Base-by-base conservation (phyloP, 768 basidiomycete species). In the Mycena vitilis region DNA sequence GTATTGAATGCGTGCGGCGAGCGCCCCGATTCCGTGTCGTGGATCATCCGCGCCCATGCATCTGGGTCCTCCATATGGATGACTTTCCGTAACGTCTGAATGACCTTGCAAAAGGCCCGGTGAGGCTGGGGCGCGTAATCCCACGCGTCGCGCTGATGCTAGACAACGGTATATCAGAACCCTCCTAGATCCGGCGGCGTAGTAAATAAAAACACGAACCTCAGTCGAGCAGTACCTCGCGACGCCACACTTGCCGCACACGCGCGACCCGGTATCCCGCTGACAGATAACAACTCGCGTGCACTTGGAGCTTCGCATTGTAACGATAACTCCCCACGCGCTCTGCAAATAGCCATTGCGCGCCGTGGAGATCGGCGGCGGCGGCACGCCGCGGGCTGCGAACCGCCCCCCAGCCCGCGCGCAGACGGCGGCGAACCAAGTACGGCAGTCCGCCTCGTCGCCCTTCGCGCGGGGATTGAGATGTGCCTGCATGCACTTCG, bases 111-210 rank as follows among this genome's bases (percentile, higher is more conserved):
- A 7, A 60, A 7, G 16, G 40, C 30, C 30, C 59, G 59, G 34
- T 66, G 65, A 12, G 57, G 51, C 40, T 15, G 6, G n/a, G 20
- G 30, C 2, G 10, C 11, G 25, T 48, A n/a, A 0, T 47, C 53
- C 65, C 65, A 66, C 3, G 57, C 16, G 1, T 9, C 16, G 5
- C 22, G 25, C 42, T 66, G 65, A 25, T 66, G 65, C 65, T 66
- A n/a, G 6, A 40, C 40, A 15, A 40, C 2, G 40, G 15, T 10
- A 11, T 11, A 40, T 40, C 11, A 40, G 40, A 40, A 40, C 38
- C 13, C n/a, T 30, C 30, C 30, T 30, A 30, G 15, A 40, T 11
- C 2, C 40, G 40, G 15, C 15, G 15, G 15, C 4, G 4, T 8
- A 40, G 40, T 2, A 10, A 44, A 20, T 1, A 0, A 2, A n/a